Evolutionary conservation across 2,329 filamentous ascomycete species (phyloP), one percentile per base, ranked within the genome.

Genomic region (Beauveria australis): DNA sequence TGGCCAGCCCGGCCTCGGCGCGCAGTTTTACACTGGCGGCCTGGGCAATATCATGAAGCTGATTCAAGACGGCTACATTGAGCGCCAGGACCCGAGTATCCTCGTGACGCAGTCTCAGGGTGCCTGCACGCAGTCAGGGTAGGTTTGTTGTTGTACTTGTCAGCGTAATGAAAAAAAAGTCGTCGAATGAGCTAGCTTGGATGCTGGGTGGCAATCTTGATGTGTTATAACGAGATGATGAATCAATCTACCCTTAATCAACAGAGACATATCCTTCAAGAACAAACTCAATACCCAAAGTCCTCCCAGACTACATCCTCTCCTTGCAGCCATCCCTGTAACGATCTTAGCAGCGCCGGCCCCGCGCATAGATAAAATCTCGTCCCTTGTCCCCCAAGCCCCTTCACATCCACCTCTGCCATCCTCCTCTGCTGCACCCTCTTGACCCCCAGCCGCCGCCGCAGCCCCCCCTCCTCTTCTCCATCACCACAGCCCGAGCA

Each of bases 241-340:
- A 43, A 43, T n/a, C 8, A 43, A 43, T 12, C 30, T 33, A 12
- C 30, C 10, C 3, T 33, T 33, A 12, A 33, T 33, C 10, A 33
- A 33, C 10, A 12, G 10, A 33, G 9, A 12, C 30, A 33, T 33
- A 33, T 33, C 4, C 9, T 10, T 10, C 9, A 30, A 30, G 3
- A 5, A 30, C 3, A n/a, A 22, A 19, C 48, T 52, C 30, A 87
- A 67, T 87, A 87, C 40, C 78, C 76, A 70, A 88, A 88, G 66
- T 84, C 83, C 70, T 87, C 85, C 73, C 77, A 82, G 1, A 79
- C 73, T 43, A 86, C 73, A 40, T 78, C 75, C 66, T 84, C 81
- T 0, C 79, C 81, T 0, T 74, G 74, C 60, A 86, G 66, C 85
- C 84, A 88, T 9, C 67, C 72, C 61, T 79, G 66, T 44, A 83